These are phyloP conservation scores for Flaveria floridana DNA, from an alignment of 140 eudicot genomes.

Conservation along the genomic window DNA sequence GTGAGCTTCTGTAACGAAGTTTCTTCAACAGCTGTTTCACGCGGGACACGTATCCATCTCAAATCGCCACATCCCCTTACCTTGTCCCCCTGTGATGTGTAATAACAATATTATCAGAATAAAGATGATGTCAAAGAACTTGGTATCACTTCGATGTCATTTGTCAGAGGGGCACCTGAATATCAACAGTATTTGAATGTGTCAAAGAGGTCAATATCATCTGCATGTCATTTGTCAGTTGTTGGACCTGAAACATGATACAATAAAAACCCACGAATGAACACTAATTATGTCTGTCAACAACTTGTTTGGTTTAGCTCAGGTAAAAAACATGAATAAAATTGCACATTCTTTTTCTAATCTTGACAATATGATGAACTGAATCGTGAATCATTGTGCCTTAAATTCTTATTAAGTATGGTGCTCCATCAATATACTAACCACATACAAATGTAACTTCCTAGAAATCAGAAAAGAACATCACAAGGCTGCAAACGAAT, in stretches of 20 bases:
- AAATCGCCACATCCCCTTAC: constrained; percentile 57
- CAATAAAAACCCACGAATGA: constrained; percentile 20
- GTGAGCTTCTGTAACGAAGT: constrained; percentile 42
- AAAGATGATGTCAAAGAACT: no score
- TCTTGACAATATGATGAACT: no score
- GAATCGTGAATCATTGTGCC: no score
- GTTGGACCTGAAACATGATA: constrained; percentile 50
- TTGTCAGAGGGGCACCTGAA: constrained; percentile 43
- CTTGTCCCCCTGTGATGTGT: constrained; percentile 50
- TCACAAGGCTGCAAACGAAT: no score
- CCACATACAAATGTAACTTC: no score
- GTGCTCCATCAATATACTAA: no score
- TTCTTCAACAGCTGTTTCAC: constrained; percentile 31
- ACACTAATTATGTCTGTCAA: background rate
- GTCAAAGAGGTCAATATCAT: constrained; percentile 47
- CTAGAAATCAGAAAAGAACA: no score
- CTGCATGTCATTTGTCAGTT: constrained; percentile 41
- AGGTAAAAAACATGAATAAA: no score
- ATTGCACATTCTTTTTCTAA: no score
- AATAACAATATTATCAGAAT: background rate
- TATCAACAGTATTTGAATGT: constrained; percentile 50
- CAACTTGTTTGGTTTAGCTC: no score
- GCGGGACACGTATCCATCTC: constrained; percentile 47
- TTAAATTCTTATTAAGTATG: no score
- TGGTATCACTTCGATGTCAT: background rate